Percentiles rank a stretch among this genome's conserved stretches.
Evolutionary conservation across 306 rosid species (phyloP).

Genomic region (Medicago arabica): DNA sequence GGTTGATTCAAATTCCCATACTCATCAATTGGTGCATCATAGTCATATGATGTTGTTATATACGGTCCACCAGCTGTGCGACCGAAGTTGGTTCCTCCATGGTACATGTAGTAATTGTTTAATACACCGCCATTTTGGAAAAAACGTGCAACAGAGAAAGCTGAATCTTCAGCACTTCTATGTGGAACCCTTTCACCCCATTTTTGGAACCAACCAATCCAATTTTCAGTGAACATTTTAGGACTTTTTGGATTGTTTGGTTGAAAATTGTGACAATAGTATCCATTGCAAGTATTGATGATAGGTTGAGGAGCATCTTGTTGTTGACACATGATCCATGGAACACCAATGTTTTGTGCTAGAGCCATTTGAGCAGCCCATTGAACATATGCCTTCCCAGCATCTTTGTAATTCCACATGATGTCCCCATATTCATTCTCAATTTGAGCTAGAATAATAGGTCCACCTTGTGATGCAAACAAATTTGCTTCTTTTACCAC

Average conservation of each 20-base stretch:
- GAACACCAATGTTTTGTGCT: neutral
- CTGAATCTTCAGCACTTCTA: slow-evolving; percentile 4
- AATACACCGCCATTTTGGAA: slow-evolving; percentile 14
- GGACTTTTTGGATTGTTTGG: slow-evolving; percentile 6
- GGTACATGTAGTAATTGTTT: slow-evolving; percentile 12
- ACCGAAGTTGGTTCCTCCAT: slow-evolving; percentile 8
- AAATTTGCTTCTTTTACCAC: neutral
- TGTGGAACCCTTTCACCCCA: neutral
- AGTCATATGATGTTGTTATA: slow-evolving; percentile 6
- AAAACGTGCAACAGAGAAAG: slow-evolving; percentile 1
- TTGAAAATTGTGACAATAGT: neutral
- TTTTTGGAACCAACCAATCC: slow-evolving; percentile 15
- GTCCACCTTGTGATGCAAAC: slow-evolving; percentile 5
- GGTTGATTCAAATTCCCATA: slow-evolving; percentile 18
- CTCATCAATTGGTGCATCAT: slow-evolving; percentile 12
- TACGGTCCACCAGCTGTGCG: neutral
- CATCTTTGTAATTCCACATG: neutral
- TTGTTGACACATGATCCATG: neutral
- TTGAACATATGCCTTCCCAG: neutral
- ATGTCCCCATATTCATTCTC: neutral
- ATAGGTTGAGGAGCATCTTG: neutral
- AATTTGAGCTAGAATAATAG: slow-evolving; percentile 15
- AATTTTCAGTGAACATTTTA: slow-evolving; percentile 8
- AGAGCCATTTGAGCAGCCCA: neutral
- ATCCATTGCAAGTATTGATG: neutral